Base-by-base conservation (phyloP, 306 rosid species). In the Morella rubra region DNA sequence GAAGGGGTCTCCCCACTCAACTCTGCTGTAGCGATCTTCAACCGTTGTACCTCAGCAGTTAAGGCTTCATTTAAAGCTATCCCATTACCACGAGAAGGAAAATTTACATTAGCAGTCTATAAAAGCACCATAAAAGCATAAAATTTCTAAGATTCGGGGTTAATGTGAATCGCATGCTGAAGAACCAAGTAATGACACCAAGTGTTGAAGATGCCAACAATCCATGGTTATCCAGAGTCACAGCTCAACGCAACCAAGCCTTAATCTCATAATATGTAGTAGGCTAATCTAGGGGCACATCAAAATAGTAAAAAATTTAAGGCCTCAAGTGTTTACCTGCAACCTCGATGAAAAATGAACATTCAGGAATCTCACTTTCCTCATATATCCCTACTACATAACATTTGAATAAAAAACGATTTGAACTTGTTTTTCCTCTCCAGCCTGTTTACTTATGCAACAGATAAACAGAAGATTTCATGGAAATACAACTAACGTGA, bases 31-130 rank as follows among this genome's bases (percentile, higher is more conserved):
- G 97, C 94, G 40, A 94, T 44, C 85, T 94, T 94, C 73, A 91
- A 87, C 74, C 96, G 86, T 83, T 90, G 98, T 77, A 94, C 98
- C 83, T 94, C 98, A n/a, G 93, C 79, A 6, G 96, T 94, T 54
- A 94, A 81, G 24, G 98, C 96, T 81, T 91, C 98, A 20, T 91
- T 91, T 73, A 94, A 85, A 81, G 98, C 97, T 94, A 87, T 73
- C 79, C 74, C 10, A 83, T 44, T 76, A 77, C 54, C 73, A 80
- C 44, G 79, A 42, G 66, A 46, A 61, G 45, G 60, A 73, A 27
- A 47, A 66, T 42, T 77, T 7, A 47, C 18, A 7, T 67, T 51
- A 81, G 85, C 66, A 71, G 53, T 50, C 45, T 42, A 58, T 41
- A 44, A 66, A 73, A 55, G 80, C 24, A 64, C 53, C 59, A 62